Evolutionary conservation across 1,139 yeast genomes (phyloP).

Genomic region (Martiniozyma asiatica): DNA sequence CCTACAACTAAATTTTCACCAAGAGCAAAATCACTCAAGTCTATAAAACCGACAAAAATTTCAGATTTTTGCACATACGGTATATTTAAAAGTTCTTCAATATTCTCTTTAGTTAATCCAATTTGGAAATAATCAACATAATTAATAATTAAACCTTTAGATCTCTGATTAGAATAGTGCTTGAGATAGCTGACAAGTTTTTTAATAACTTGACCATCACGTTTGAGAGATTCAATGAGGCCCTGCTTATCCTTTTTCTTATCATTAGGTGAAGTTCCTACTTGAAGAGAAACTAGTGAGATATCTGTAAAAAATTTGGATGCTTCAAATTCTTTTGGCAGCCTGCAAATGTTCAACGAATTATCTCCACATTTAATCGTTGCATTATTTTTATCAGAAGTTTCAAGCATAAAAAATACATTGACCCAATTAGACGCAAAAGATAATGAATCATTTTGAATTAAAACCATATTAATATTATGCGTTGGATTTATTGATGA

Average conservation of each 20-base stretch:
- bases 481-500: background rate
- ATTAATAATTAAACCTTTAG: constrained; percentile 12
- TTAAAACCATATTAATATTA: constrained; percentile 4
- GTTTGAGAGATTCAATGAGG: constrained; percentile 14
- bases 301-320: constrained; percentile 28
- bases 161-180: constrained; percentile 24
- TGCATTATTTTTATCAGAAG: constrained; percentile 1
- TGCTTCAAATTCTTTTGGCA: constrained; percentile 30
- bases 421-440: constrained; percentile 7
- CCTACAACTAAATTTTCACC: background rate
- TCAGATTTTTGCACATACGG: background rate
- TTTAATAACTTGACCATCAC: constrained; percentile 28
- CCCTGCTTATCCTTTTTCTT: constrained; percentile 21
- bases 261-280: constrained; percentile 26
- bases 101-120: constrained; percentile 2
- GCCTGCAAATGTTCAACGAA: constrained; percentile 22
- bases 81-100: constrained; percentile 5
- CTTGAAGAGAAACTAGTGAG: constrained; percentile 33
- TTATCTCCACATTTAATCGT: constrained; percentile 1
- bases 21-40: constrained; percentile 1
- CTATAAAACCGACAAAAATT: constrained; percentile 8
- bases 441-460: constrained; percentile 4
- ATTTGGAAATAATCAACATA: constrained; percentile 8
- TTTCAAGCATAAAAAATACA: constrained; percentile 1
- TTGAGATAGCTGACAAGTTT: constrained; percentile 30